These are phyloP conservation scores for Sporothrix euskadiensis DNA, from an alignment of 2,329 filamentous ascomycete species.

Conservation along the genomic window DNA sequence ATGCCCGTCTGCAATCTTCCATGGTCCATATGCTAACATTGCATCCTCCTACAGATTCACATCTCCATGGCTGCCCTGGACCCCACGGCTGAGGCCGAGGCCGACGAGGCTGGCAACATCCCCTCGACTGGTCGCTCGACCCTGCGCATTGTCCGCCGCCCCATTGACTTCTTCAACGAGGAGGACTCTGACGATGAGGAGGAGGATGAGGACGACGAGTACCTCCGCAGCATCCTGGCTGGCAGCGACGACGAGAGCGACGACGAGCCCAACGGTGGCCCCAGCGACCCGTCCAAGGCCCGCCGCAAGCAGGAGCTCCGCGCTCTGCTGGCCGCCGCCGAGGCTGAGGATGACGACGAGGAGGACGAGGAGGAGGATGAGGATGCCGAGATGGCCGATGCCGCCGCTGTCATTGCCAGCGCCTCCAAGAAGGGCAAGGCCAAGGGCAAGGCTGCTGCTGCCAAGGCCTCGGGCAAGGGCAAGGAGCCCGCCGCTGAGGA, in stretches of 20 bases:
- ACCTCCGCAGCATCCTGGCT: slow-evolving; percentile 57
- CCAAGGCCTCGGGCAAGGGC: slow-evolving; percentile 32
- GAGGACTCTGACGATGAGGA: slow-evolving; percentile 59
- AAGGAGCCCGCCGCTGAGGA: slow-evolving; percentile 32
- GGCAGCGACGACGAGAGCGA: slow-evolving; percentile 55
- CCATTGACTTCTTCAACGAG: slow-evolving; percentile 48
- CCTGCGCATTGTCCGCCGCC: slow-evolving; percentile 83
- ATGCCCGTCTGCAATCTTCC: neutral
- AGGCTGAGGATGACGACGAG: slow-evolving; percentile 58
- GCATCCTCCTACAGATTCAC: slow-evolving; percentile 65
- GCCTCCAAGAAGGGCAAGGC: slow-evolving; percentile 37
- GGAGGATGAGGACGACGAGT: slow-evolving; percentile 68
- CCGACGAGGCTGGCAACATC: slow-evolving; percentile 62
- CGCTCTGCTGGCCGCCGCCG: slow-evolving; percentile 71
- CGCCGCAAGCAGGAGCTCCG: slow-evolving; percentile 74
- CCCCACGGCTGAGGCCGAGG: slow-evolving; percentile 73
- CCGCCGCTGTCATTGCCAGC: slow-evolving; percentile 12
- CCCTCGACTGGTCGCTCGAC: slow-evolving; percentile 73
- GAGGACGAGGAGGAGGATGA: slow-evolving; percentile 59
- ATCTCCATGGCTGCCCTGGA: slow-evolving; percentile 99
- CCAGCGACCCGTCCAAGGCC: slow-evolving; percentile 86
- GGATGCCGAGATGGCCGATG: slow-evolving; percentile 56
- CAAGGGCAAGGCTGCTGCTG: slow-evolving; percentile 24
- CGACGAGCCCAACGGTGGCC: slow-evolving; percentile 80
- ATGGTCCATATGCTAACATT: slow-evolving; percentile 13